phyloP scores from a whole-genome alignment of 2,329 filamentous ascomycete genomes.

The Colletotrichum zoysiae region DNA sequence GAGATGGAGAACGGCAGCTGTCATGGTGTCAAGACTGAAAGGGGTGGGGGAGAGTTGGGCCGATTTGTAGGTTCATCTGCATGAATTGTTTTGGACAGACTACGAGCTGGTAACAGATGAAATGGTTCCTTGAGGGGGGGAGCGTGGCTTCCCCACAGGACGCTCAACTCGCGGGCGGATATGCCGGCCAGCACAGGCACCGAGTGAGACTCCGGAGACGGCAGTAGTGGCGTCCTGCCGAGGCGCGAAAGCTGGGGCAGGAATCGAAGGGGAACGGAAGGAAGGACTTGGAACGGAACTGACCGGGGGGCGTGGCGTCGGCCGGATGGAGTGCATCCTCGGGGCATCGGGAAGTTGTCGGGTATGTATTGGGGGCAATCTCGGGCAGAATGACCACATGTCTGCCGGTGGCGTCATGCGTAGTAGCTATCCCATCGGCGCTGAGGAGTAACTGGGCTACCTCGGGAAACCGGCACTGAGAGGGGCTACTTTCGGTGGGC shows the following conservation, averaged over 20 bases:
- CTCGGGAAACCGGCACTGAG: conserved; percentile 28
- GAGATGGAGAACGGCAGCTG: background rate
- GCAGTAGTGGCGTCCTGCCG: conserved; percentile 17
- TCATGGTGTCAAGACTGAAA: background rate
- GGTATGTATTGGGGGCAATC: conserved; percentile 22
- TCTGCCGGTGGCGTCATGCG: conserved; percentile 4
- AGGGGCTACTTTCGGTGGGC: conserved; percentile 1
- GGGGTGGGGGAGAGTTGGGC: background rate
- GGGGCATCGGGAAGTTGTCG: conserved; percentile 32
- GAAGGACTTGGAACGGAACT: background rate
- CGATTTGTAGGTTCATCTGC: background rate
- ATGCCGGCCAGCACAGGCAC: conserved; percentile 22
- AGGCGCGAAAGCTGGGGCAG: conserved; percentile 30
- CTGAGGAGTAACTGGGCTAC: background rate
- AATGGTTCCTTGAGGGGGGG: background rate
- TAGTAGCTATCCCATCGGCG: background rate
- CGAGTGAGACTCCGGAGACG: conserved; percentile 16
- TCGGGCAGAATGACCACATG: conserved; percentile 12
- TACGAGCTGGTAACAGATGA: background rate
- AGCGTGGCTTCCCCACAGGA: background rate
- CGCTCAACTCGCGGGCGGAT: conserved; percentile 27
- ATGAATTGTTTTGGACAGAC: background rate
- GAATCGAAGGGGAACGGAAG: conserved; percentile 6
- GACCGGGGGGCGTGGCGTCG: conserved; percentile 9
- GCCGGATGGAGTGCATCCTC: conserved; percentile 27